Conservation (phyloP, 352 stramenopile genomes). For the Ophiocytium majus region DNA sequence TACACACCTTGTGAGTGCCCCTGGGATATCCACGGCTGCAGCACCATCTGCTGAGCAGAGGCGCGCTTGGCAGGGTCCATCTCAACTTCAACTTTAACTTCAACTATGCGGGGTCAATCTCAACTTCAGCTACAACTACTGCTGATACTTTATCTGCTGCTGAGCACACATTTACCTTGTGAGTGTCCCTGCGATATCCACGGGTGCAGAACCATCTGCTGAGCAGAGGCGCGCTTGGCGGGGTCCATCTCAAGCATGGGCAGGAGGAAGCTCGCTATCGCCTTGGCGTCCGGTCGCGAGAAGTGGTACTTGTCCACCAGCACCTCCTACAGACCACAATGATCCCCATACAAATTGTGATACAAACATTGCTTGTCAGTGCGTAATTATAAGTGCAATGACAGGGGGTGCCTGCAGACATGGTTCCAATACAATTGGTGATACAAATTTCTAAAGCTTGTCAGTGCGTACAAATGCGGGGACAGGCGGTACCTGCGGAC, state of each 20-base stretch:
- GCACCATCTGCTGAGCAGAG: too few relatives aligned
- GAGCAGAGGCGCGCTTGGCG: constrained; percentile 80
- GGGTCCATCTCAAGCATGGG: constrained; percentile 86
- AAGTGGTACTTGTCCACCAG: constrained; percentile 58
- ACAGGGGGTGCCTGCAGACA: neutral
- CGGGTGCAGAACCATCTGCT: constrained; percentile 85
- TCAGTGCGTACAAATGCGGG: neutral
- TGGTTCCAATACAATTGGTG: neutral
- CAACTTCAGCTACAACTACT: too few relatives aligned
- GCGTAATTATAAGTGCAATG: neutral
- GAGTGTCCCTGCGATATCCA: too few relatives aligned
- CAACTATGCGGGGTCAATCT: too few relatives aligned
- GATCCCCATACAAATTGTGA: too few relatives aligned
- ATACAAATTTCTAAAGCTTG: neutral
- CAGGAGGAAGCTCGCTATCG: constrained; percentile 74
- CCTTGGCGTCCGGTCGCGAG: constrained; percentile 42
- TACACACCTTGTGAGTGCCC: too few relatives aligned
- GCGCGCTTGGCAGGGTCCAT: constrained; percentile 78
- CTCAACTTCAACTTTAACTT: too few relatives aligned
- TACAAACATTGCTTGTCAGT: too few relatives aligned
- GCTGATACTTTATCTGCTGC: too few relatives aligned
- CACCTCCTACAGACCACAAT: constrained; percentile 43
- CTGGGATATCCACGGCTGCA: too few relatives aligned
- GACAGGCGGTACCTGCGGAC: neutral
- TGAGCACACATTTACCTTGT: too few relatives aligned